Base-by-base conservation (phyloP, 257 asterid species). In the Catharanthus roseus region DNA sequence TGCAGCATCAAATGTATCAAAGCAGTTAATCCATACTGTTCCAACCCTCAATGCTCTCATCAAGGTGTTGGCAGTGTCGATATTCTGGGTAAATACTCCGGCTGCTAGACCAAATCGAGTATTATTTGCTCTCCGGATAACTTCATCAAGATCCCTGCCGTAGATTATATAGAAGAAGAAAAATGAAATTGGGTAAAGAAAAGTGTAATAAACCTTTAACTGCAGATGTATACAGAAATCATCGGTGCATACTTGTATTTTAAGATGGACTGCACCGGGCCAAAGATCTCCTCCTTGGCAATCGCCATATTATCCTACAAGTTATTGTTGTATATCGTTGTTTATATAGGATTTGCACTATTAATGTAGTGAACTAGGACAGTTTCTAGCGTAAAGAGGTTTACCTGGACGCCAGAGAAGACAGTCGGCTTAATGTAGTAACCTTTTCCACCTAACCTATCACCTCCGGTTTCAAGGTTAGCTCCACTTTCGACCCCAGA, bases 221-320 rank as follows among this genome's bases (percentile, higher is more conserved):
- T 34, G 53, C 47, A 26, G 53, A 38, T 47, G 66, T 13, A 41
- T n/a, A 23, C n/a, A 29, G 53, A 44, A 11, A 2, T 23, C 39
- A 8, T 53, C 68, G 13, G 65, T 23, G 76, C 85, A 12, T 78
- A 91, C 99, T 84, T 95, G 53, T 60, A 95, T 77, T 95, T 95
- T 70, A 95, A 71, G 87, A 95, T 76, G 36, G 86, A 64, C 81
- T 91, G 97, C 72, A 95, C 99, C 0, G 99, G 99, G 45, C 99
- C 97, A 71, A 95, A 95, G 67, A 95, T 95, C 84, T 95, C 99
- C 21, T 95, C 99, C 73, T 54, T 80, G 6, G 99, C 97, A 45
- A 95, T 91, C 72, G 74, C 70, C 97, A 91, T 91, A 78, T 91
- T 86, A 67, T 91, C 97, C 99, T 93, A 80, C 69, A 58, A 71